phyloP scores from a whole-genome alignment of 2,329 filamentous ascomycete genomes.

The Verticillium tricorpus region DNA sequence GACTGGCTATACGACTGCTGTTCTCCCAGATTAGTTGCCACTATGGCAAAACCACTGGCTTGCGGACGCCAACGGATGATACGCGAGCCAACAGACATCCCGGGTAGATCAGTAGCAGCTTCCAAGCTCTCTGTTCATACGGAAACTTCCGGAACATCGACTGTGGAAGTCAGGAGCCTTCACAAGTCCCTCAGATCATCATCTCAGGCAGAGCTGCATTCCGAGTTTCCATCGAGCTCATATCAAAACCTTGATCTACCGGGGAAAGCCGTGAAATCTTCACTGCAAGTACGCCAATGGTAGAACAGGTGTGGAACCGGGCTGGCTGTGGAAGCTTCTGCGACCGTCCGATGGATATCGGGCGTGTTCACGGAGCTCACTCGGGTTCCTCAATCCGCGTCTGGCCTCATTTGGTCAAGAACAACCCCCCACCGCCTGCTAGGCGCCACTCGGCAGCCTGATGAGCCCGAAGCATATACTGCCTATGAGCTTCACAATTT shows the following conservation, averaged over 20 bases:
- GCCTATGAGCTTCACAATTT: neutral
- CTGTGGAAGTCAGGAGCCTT: no score
- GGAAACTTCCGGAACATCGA: no score
- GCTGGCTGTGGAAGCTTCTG: neutral
- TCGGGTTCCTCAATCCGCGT: neutral
- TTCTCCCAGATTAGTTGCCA: no score
- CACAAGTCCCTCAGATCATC: neutral
- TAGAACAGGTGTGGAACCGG: neutral
- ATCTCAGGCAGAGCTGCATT: neutral
- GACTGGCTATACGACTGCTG: no score
- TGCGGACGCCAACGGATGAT: no score
- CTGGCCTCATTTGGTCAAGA: neutral
- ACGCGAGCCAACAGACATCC: no score
- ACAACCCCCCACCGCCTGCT: neutral
- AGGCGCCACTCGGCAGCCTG: neutral
- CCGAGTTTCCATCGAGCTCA: neutral
- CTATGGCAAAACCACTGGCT: no score
- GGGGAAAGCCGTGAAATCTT: neutral
- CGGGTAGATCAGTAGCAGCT: no score
- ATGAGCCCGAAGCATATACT: neutral
- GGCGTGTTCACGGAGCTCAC: neutral
- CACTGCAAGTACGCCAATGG: no score
- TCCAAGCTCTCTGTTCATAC: no score
- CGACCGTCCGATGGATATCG: neutral
- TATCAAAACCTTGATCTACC: neutral